phyloP scores from a whole-genome alignment of 345 rosid genomes.

The Rhodomyrtus tomentosa region DNA sequence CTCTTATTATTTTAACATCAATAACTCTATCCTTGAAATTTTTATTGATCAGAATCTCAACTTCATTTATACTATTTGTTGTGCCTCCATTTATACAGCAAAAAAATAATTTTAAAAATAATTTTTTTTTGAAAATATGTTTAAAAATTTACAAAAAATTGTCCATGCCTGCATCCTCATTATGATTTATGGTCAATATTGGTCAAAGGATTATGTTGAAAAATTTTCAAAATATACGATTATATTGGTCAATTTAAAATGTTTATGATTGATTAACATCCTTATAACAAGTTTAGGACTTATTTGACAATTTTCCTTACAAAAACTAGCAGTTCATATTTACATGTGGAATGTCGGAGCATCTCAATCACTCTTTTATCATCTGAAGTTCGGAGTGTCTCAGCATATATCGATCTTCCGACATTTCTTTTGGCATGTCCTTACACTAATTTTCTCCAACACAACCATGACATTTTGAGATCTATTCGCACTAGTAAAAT shows the following conservation, averaged over 20 bases:
- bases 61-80: no score
- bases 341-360: not conserved
- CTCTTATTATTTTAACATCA: no score
- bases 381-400: not conserved
- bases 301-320: not conserved
- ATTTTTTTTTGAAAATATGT: no score
- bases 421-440: not conserved
- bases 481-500: not conserved
- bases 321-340: not conserved
- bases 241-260: not conserved
- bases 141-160: rapidly evolving
- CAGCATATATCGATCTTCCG: not conserved
- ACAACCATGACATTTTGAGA: not conserved
- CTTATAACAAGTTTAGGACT: no score
- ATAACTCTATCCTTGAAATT: no score
- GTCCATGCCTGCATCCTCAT: not conserved
- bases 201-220: not conserved
- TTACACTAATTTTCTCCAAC: not conserved
- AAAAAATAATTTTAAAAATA: no score
- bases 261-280: not conserved
- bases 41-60: no score
- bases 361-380: not conserved
- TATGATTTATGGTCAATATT: not conserved
- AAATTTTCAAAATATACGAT: not conserved
- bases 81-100: no score